Percentiles rank a stretch among this genome's conserved stretches.
phyloP scores from a whole-genome alignment of 441 rosid genomes.

The Jatropha podagrica region DNA sequence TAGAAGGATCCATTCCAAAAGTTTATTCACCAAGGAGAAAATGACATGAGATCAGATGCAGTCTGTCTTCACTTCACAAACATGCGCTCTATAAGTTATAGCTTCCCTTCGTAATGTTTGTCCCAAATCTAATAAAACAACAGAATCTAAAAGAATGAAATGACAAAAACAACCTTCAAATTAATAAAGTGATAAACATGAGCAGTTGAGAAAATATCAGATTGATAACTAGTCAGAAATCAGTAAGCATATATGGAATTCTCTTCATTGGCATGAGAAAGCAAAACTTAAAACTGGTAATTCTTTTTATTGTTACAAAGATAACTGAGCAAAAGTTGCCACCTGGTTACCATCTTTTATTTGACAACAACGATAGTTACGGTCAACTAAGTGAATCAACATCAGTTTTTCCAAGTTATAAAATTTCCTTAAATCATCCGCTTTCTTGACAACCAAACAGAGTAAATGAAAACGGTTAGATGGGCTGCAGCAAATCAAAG shows the following conservation, averaged over 20 bases:
- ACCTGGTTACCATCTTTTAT: not conserved
- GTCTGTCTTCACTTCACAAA: not conserved
- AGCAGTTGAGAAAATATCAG: not conserved
- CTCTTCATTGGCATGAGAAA: not conserved
- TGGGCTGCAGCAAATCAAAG: too few relatives aligned
- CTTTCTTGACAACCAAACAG: slow-evolving; percentile 8
- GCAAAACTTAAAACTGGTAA: not conserved
- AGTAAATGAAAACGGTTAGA: not conserved
- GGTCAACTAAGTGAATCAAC: not conserved
- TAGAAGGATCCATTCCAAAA: not conserved
- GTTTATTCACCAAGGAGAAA: not conserved
- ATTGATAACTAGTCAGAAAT: not conserved
- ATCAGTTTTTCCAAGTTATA: not conserved
- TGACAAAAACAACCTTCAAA: not conserved
- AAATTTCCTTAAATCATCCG: not conserved
- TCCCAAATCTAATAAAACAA: not conserved
- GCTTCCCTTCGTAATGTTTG: not conserved
- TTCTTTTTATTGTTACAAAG: not conserved
- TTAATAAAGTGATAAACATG: not conserved
- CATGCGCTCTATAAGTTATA: not conserved
- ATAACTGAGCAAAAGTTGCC: not conserved
- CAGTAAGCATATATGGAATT: not conserved
- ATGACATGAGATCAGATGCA: not conserved
- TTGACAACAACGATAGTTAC: not conserved
- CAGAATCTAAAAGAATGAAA: not conserved